Conservation (phyloP, 2,329 filamentous ascomycete species). For the Microdochium nivale region DNA sequence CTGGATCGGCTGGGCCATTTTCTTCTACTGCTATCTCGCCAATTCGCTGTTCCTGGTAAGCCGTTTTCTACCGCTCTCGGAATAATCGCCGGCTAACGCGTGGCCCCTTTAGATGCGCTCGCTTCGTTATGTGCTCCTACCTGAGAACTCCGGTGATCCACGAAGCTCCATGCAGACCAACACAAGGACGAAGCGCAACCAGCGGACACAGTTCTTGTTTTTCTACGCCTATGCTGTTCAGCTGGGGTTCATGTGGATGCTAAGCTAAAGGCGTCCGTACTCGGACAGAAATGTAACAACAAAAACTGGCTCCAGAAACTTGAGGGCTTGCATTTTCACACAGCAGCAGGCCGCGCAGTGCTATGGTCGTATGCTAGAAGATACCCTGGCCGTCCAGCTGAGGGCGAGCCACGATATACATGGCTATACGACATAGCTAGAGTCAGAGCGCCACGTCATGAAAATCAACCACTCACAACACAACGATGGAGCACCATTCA, state of each 20-base stretch:
- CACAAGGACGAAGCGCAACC: constrained; percentile 75
- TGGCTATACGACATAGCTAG: too few species aligned
- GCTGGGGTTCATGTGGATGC: constrained; percentile 85
- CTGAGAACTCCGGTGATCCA: constrained; percentile 63
- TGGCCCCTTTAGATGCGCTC: constrained; percentile 64
- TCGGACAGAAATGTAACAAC: neutral
- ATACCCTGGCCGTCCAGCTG: too few species aligned
- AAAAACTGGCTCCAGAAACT: too few species aligned
- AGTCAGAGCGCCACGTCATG: too few species aligned
- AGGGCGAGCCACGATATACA: too few species aligned
- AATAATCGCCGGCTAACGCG: constrained; percentile 5
- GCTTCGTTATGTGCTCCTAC: constrained; percentile 88
- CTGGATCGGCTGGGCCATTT: constrained; percentile 82
- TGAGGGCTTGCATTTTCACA: too few species aligned
- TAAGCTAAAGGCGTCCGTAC: constrained; percentile 27
- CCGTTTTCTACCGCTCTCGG: constrained; percentile 6
- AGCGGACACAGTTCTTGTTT: constrained; percentile 86
- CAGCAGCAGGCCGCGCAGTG: too few species aligned
- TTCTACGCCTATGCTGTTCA: constrained; percentile 93
- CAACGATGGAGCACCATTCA: too few species aligned
- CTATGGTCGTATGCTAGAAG: too few species aligned
- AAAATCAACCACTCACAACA: too few species aligned
- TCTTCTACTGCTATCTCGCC: constrained; percentile 84
- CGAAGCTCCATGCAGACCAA: constrained; percentile 60
- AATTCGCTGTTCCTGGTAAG: constrained; percentile 92